These are phyloP conservation scores for Prunus salicina DNA, from an alignment of 306 rosid genomes.

Conservation along the genomic window DNA sequence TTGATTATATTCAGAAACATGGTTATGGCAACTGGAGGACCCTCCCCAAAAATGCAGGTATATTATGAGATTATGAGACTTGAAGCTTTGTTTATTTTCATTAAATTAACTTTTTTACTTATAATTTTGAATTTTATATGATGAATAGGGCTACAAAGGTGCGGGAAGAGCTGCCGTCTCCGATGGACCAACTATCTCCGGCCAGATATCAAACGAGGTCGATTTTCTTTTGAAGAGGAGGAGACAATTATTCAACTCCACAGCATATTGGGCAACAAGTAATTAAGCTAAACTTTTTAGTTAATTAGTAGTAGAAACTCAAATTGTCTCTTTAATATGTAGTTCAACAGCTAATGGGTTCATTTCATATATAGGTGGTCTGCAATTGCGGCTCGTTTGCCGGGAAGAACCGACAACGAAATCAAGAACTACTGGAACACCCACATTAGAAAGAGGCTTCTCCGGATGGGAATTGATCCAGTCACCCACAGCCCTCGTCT, in stretches of 20 bases:
- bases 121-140: not conserved
- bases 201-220: conserved; percentile 90
- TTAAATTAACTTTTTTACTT: not conserved
- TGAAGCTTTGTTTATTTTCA: not conserved
- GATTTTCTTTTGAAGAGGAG: conserved; percentile 88
- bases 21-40: conserved; percentile 98
- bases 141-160: conserved; percentile 69
- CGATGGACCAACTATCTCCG: conserved; percentile 97
- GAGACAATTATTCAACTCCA: conserved; percentile 93
- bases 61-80: not conserved
- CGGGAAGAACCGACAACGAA: conserved; percentile 94
- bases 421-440: conserved; percentile 98
- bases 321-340: not conserved
- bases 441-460: conserved; percentile 80
- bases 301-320: too few species aligned
- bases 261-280: conserved; percentile 88
- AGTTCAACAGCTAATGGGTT: not conserved
- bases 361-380: conserved; percentile 65
- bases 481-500: conserved; percentile 84
- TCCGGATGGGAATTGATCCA: conserved; percentile 95
- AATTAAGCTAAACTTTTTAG: not conserved
- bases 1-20: conserved; percentile 69
- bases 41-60: conserved; percentile 97
- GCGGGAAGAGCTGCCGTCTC: conserved; percentile 97
- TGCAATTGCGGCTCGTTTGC: conserved; percentile 79